Base-by-base conservation (phyloP, 805 yeast species). In the Vanderwaltozyma polyspora region DNA sequence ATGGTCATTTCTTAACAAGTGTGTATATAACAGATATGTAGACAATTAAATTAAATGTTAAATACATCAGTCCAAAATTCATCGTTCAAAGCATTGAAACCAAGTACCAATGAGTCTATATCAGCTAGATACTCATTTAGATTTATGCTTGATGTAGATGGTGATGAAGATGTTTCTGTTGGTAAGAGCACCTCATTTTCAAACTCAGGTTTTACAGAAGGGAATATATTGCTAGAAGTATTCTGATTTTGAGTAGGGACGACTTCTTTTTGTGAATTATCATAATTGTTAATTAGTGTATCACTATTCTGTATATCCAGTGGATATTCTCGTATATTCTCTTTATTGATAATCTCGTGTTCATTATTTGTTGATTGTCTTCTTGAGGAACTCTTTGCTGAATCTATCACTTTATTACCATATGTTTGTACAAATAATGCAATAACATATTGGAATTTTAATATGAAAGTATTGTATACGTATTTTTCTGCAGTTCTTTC, bases 21-120 rank as follows among this genome's bases (percentile, higher is more conserved):
- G n/a, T n/a, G n/a, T n/a, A n/a, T n/a, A n/a, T n/a, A n/a, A n/a
- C n/a, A n/a, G n/a, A n/a, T n/a, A n/a, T n/a, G n/a, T n/a, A n/a
- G n/a, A n/a, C n/a, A n/a, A n/a, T n/a, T n/a, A n/a, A 11, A 9
- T 25, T n/a, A 25, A 9, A 6, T 25, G 19, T 19, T 25, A n/a
- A 34, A 34, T 25, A 55, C 40, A 35, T 78, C 81, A 24, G 75
- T 66, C 86, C 86, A 79, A 45, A 79, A 75, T 48, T 79, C 86
- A 46, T 78, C 86, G 38, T 73, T 74, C 24, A 77, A 52, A 8
- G 75, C 69, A 60, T 68, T 65, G 31, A 66, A 67, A 9, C 76
- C 71, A 44, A 61, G 60, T 30, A 70, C 73, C 15, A 64, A 45
- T 32, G 66, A 59, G 35, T 60, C 59, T 1, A 59, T 54, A 40